Percentiles rank a stretch among this genome's conserved stretches.
phyloP scores from a whole-genome alignment of 2,329 filamentous ascomycete species.

The Phaeosphaeriaceae sp. region DNA sequence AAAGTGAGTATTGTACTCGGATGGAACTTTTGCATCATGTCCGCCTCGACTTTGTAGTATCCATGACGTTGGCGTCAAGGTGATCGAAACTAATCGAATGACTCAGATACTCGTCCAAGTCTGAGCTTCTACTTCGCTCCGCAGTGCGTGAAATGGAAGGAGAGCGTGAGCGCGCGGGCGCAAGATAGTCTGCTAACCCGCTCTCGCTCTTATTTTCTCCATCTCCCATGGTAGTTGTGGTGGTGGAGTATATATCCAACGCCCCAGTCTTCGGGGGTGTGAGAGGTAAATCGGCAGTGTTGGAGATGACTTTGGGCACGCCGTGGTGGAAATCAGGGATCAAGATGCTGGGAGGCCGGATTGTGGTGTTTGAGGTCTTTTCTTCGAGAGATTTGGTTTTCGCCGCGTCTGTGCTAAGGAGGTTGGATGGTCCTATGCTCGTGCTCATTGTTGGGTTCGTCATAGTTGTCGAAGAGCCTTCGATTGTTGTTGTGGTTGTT shows the following conservation, averaged over 20 bases:
- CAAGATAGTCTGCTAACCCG: constrained; percentile 1
- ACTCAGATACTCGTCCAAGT: no score
- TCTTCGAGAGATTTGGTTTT: constrained; percentile 36
- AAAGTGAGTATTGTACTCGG: no score
- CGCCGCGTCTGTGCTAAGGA: constrained; percentile 19
- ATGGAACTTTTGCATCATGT: no score
- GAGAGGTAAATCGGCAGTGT: constrained; percentile 1
- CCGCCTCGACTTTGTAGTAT: no score
- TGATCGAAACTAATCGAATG: no score
- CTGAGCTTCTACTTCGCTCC: no score
- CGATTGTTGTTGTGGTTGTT: no score
- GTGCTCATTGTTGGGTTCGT: constrained; percentile 1
- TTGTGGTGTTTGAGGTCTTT: constrained; percentile 40
- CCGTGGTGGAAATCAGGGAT: constrained; percentile 32
- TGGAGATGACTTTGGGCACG: constrained; percentile 22
- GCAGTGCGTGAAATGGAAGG: no score
- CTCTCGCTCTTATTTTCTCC: background rate
- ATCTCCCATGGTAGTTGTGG: no score
- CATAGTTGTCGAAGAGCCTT: no score
- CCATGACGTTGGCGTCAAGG: no score
- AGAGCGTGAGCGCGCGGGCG: background rate
- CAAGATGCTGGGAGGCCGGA: constrained; percentile 34
- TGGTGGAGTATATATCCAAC: background rate
- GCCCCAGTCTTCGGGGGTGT: constrained; percentile 7
- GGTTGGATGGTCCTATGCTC: constrained; percentile 12